Conservation (phyloP, 2,329 filamentous ascomycete species). For the Anthostomella pinea region DNA sequence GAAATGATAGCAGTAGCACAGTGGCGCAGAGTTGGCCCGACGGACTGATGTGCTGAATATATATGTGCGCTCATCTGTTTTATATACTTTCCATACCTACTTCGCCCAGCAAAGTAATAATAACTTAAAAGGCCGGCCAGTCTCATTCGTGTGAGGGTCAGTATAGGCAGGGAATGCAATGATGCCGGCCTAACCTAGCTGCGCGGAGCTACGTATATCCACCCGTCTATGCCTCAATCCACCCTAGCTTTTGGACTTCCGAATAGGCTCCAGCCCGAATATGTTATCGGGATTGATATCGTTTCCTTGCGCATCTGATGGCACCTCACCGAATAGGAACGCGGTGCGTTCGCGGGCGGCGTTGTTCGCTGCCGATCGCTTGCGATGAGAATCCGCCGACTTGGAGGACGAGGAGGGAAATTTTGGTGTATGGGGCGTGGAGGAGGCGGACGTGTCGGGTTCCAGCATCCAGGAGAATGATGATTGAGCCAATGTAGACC, state of each 20-base stretch:
- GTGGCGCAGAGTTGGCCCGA: too few species aligned
- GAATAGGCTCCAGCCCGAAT: constrained; percentile 54
- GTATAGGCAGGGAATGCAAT: too few species aligned
- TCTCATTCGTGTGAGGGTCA: too few species aligned
- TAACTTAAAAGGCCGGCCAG: too few species aligned
- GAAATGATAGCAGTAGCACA: too few species aligned
- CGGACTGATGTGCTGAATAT: too few species aligned
- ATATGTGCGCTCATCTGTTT: too few species aligned
- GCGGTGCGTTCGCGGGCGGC: constrained; percentile 54
- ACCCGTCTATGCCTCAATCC: not conserved
- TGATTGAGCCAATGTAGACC: constrained; percentile 68
- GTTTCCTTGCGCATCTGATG: constrained; percentile 34
- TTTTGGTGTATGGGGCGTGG: constrained; percentile 13
- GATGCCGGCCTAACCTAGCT: too few species aligned
- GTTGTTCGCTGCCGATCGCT: constrained; percentile 41
- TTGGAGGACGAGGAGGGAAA: constrained; percentile 22
- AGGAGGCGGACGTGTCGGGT: constrained; percentile 41
- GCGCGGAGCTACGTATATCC: too few species aligned
- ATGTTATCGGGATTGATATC: constrained; percentile 47
- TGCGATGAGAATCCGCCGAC: constrained; percentile 34
- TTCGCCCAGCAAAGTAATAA: too few species aligned
- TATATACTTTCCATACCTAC: too few species aligned
- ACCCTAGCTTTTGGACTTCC: constrained; percentile 30
- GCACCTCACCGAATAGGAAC: constrained; percentile 57
- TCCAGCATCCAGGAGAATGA: constrained; percentile 80